Percentiles rank a stretch among this genome's conserved stretches.
These are phyloP conservation scores for Porogramme epimiltina DNA, from an alignment of 1,284 basidiomycete genomes.

Conservation along the genomic window DNA sequence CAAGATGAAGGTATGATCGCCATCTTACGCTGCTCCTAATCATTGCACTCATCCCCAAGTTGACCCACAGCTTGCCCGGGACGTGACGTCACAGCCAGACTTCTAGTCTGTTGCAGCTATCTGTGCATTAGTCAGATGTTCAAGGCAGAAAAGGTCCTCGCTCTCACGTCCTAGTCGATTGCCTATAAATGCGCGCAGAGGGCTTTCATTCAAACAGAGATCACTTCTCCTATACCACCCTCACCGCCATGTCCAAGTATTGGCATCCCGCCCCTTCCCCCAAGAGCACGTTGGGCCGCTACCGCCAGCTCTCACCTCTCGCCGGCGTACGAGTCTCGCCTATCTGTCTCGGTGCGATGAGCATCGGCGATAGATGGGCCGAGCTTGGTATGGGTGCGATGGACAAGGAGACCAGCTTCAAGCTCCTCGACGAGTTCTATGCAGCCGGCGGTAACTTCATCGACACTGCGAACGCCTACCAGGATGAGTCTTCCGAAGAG, in stretches of 20 bases:
- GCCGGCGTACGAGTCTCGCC: conserved; percentile 45
- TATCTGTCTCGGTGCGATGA: conserved; percentile 53
- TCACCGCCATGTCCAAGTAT: conserved; percentile 16
- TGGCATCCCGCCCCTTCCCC: conserved; percentile 16
- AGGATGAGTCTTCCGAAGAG: conserved; percentile 35
- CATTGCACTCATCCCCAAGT: too few relatives aligned
- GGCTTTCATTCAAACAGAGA: too few relatives aligned
- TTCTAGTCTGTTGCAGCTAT: too few relatives aligned
- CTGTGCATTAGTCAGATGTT: too few relatives aligned
- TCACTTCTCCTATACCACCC: too few relatives aligned
- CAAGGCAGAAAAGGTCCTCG: too few relatives aligned
- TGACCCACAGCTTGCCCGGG: too few relatives aligned
- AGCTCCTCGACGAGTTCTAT: conserved; percentile 37
- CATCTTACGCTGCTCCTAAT: too few relatives aligned
- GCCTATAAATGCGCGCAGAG: too few relatives aligned
- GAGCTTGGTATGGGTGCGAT: conserved; percentile 41
- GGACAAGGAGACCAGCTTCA: conserved; percentile 35
- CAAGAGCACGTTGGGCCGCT: conserved; percentile 20
- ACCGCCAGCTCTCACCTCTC: conserved; percentile 24
- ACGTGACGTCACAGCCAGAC: too few relatives aligned
- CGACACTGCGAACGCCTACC: conserved; percentile 35
- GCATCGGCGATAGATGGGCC: conserved; percentile 50
- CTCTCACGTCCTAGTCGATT: too few relatives aligned
- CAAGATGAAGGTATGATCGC: too few relatives aligned
- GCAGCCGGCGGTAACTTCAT: conserved; percentile 36